Percentiles rank a stretch among this genome's conserved stretches.
Evolutionary conservation across 2,329 filamentous ascomycete genomes (phyloP).

Genomic region (Tolypocladium tropicale): DNA sequence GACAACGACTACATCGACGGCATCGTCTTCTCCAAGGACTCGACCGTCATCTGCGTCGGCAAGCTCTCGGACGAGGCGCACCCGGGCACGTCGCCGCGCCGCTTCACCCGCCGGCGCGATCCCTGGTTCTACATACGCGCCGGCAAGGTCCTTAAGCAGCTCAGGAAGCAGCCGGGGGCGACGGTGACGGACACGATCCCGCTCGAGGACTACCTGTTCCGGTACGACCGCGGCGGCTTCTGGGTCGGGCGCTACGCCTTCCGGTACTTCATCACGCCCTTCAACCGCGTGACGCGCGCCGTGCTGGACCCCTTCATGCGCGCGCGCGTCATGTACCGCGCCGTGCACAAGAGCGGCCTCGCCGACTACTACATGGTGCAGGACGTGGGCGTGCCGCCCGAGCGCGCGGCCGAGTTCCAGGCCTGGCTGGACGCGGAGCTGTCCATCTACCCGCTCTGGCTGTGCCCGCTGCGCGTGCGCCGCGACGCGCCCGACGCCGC

Average conservation of each 20-base stretch:
- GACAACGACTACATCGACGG: constrained; percentile 57
- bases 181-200: constrained; percentile 44
- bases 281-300: constrained; percentile 52
- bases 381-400: constrained; percentile 45
- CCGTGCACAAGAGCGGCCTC: constrained; percentile 50
- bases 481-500: constrained; percentile 29
- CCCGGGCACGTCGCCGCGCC: constrained; percentile 19
- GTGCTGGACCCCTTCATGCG: constrained; percentile 53
- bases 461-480: constrained; percentile 39
- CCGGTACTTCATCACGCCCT: constrained; percentile 53
- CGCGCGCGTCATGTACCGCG: constrained; percentile 55
- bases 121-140: constrained; percentile 69
- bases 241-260: constrained; percentile 57
- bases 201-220: constrained; percentile 57
- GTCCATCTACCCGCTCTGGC: constrained; percentile 44
- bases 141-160: constrained; percentile 25
- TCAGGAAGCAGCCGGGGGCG: constrained; percentile 8
- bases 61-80: constrained; percentile 39
- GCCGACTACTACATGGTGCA: constrained; percentile 54
- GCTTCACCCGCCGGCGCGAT: constrained; percentile 49
- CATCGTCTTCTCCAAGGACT: constrained; percentile 48
- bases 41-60: constrained; percentile 52
- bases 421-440: constrained; percentile 35
- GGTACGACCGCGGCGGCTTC: constrained; percentile 60
- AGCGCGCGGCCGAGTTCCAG: constrained; percentile 31